Base-by-base conservation (phyloP, 495 filamentous ascomycete species). In the Aspergillus sclerotiicarbonarius region DNA sequence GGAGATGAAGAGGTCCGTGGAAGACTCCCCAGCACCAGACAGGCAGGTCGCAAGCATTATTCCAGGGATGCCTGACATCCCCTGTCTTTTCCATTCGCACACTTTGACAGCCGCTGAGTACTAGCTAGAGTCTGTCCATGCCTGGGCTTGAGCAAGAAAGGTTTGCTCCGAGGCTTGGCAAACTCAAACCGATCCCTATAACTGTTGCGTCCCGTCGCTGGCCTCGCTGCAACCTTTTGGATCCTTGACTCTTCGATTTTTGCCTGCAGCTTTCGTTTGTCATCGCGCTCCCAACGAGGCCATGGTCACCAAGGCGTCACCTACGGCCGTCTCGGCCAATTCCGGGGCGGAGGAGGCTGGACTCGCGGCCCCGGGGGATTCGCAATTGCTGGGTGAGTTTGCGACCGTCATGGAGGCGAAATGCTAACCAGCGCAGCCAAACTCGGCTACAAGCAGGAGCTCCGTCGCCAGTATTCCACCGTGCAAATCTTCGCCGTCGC, bases 391-490 rank as follows among this genome's bases (percentile, higher is more conserved):
- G 37, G 37, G 37, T 41, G 13, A 41, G 37, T 41, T 25, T 25
- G 37, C 37, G 37, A 41, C 37, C 13, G 37, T 15, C 15, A 6
- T 41, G 37, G 9, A 35, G 37, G 13, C 13, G 37, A 41, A 1
- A n/a, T 13, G 50, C 46, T 19, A 12, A 13, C 18, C 16, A 45
- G 18, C 1, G n/a, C 20, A 72, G 71, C 69, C n/a, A 72, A 66
- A 31, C 72, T 89, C 58, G 86, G 86, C 0, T 89, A 89, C 76
- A 88, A 86, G 68, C 86, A 89, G 68, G 86, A 89, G 67, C 70
- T 89, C 46, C 76, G 82, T 12, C 78, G 86, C 4, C 85, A 87
- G 56, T 89, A 88, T 57, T 83, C 80, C 9, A 83, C 82, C 57
- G 62, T 87, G 25, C 82, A 89, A 66, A 78, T 89, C 32, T 89